A percentile compares a stretch with the other conserved stretches of the same genome.
Evolutionary conservation across 345 rosid genomes (phyloP).

Genomic region (Acer saccharum): DNA sequence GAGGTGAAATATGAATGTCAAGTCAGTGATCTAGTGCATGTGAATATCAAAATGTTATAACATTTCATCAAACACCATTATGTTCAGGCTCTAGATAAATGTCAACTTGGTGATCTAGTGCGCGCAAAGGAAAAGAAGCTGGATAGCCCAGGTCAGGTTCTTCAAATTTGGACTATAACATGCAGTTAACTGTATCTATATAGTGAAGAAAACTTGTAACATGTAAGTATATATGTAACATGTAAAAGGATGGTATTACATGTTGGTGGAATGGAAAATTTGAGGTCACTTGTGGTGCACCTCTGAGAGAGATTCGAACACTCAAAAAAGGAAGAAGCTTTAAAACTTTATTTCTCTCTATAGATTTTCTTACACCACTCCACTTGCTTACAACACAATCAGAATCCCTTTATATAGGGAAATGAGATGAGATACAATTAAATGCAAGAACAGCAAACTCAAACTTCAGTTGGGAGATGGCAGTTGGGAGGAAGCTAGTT

Average conservation of each 20-base stretch:
- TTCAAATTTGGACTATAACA: background rate
- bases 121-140: constrained; percentile 70
- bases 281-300: too few species aligned
- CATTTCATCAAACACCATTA: background rate
- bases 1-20: background rate
- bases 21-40: background rate
- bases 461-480: too few species aligned
- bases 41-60: constrained; percentile 2
- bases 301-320: too few species aligned
- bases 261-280: too few species aligned
- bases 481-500: too few species aligned
- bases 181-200: background rate
- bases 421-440: too few species aligned
- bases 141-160: constrained; percentile 60
- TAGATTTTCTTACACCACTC: too few species aligned
- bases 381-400: too few species aligned
- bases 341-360: too few species aligned
- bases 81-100: constrained; percentile 73
- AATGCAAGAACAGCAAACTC: too few species aligned
- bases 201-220: constrained; percentile 9
- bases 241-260: background rate
- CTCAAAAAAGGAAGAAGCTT: too few species aligned
- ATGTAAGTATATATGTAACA: background rate
- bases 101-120: constrained; percentile 76
- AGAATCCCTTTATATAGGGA: too few species aligned